Base-by-base conservation (phyloP, 2,329 filamentous ascomycete genomes). In the Piedraia hortae region DNA sequence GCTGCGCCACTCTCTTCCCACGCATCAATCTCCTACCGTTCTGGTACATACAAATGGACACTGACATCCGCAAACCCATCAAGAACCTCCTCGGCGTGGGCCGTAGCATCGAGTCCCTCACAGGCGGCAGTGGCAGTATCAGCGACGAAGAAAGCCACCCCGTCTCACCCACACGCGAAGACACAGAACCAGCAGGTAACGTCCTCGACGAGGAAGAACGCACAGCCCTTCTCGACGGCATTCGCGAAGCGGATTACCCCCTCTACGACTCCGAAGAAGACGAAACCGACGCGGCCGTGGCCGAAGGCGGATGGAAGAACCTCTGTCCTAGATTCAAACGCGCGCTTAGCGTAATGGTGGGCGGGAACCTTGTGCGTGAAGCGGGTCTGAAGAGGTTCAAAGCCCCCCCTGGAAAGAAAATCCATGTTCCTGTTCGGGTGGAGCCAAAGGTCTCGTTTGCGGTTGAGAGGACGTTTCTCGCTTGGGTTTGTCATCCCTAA, bases 381-480 rank as follows among this genome's bases (percentile, higher is more conserved):
- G n/a, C n/a, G n/a, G n/a, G n/a, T n/a, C n/a, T 45, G 27, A 53
- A 51, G 39, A 37, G 47, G 6, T 55, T 78, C 50, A 68, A 64
- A 41, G 72, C 73, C 5, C 73, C 73, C 7, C 67, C 63, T 43
- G 73, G 73, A 24, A 82, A 80, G 62, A 49, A 74, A 44, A 93
- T 97, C 27, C 82, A 93, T 38, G 85, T 97, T 12, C 82, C 82
- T 8, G 70, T 93, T 24, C 67, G 85, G 21, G 80, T 97, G 15
- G 85, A 97, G 46, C 85, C 85, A 15, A 97, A 97, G 50, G 85
- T 97, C 22, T 90, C 78, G 46, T 90, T 97, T 42, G 85, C 85
- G 11, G 80, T 78, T 1, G 85, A 97, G 47, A 64, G 85, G 31
- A 97, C 85, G 1, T 97, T 91, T 49, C 59, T 97, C 26, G 74